Percentiles rank a stretch among this genome's conserved stretches.
These are phyloP conservation scores for Candida smagusa DNA, from an alignment of 1,139 yeast genomes.

Conservation along the genomic window DNA sequence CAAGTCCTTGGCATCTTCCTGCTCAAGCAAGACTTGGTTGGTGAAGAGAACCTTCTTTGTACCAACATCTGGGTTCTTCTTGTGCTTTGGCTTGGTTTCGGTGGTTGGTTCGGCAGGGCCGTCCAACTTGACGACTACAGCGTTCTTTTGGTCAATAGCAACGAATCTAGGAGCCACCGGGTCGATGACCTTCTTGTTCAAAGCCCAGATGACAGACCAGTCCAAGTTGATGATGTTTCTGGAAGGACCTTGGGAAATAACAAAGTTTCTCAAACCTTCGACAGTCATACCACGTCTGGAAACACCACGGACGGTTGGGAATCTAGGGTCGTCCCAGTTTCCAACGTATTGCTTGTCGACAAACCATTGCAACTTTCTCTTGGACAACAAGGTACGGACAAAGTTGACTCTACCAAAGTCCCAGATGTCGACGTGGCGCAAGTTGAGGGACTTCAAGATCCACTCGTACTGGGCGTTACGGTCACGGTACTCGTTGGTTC, in stretches of 20 bases:
- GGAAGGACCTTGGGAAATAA: slow-evolving; percentile 94
- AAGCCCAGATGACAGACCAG: slow-evolving; percentile 96
- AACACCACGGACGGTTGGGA: slow-evolving; percentile 98
- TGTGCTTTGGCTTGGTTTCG: slow-evolving; percentile 88
- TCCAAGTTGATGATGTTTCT: slow-evolving; percentile 93
- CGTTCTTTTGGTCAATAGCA: slow-evolving; percentile 61
- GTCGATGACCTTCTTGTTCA: slow-evolving; percentile 93
- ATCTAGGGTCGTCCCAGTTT: slow-evolving; percentile 98
- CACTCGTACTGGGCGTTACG: slow-evolving; percentile 97
- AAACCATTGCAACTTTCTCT: slow-evolving; percentile 98
- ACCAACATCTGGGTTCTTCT: slow-evolving; percentile 93
- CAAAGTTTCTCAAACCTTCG: slow-evolving; percentile 91
- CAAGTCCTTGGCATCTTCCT: slow-evolving; percentile 78
- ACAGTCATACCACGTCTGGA: slow-evolving; percentile 99
- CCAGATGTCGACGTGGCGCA: slow-evolving; percentile 94
- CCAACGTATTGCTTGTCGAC: slow-evolving; percentile 83
- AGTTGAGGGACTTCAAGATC: slow-evolving; percentile 75
- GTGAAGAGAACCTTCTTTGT: slow-evolving; percentile 71
- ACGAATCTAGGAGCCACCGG: slow-evolving; percentile 95
- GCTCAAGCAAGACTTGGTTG: slow-evolving; percentile 71
- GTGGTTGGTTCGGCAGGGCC: slow-evolving; percentile 62
- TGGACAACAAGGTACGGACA: slow-evolving; percentile 87
- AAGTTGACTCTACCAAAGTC: slow-evolving; percentile 97
- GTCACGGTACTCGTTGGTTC: slow-evolving; percentile 97
- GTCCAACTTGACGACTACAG: slow-evolving; percentile 62